Evolutionary conservation across 2,329 filamentous ascomycete genomes (phyloP).

Genomic region (Calonectria leucothoes): DNA sequence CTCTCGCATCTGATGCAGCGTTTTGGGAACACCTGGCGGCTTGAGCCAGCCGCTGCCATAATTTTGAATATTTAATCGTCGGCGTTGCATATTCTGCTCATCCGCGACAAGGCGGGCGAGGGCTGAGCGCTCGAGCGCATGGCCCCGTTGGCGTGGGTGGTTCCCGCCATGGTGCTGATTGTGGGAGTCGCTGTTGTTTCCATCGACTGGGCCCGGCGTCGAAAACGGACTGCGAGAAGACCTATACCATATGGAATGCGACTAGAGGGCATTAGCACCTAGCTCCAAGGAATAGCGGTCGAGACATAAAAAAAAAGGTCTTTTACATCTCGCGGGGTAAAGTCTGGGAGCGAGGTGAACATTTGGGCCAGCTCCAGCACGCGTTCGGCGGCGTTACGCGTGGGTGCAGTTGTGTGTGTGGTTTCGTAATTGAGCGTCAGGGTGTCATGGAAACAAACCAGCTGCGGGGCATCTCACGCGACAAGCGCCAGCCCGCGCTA

Average conservation of each 20-base stretch:
- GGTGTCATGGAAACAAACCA: constrained; percentile 22
- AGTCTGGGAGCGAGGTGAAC: constrained; percentile 73
- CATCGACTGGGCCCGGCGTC: constrained; percentile 48
- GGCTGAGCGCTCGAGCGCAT: constrained; percentile 66
- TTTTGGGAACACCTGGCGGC: constrained; percentile 89
- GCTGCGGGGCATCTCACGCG: constrained; percentile 34
- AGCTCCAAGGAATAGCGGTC: not conserved
- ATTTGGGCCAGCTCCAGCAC: constrained; percentile 51
- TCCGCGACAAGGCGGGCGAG: constrained; percentile 80
- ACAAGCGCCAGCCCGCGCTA: constrained; percentile 36
- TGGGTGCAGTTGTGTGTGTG: constrained; percentile 9
- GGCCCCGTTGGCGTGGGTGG: constrained; percentile 53
- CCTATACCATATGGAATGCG: constrained; percentile 80
- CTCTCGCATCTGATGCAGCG: constrained; percentile 88
- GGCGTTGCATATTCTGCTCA: constrained; percentile 80
- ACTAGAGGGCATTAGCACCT: constrained; percentile 57
- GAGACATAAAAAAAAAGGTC: not conserved
- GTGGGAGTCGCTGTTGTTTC: constrained; percentile 43
- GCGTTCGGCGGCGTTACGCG: constrained; percentile 28
- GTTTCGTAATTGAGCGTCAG: constrained; percentile 30
- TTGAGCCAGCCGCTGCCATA: constrained; percentile 93
- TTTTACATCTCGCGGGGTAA: constrained; percentile 77
- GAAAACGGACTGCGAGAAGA: constrained; percentile 66
- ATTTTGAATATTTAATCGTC: constrained; percentile 84
- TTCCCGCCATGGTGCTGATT: constrained; percentile 45